Conservation (phyloP, 371 early-diverging fungal species). For the Thermomucor indicae-seudaticae region DNA sequence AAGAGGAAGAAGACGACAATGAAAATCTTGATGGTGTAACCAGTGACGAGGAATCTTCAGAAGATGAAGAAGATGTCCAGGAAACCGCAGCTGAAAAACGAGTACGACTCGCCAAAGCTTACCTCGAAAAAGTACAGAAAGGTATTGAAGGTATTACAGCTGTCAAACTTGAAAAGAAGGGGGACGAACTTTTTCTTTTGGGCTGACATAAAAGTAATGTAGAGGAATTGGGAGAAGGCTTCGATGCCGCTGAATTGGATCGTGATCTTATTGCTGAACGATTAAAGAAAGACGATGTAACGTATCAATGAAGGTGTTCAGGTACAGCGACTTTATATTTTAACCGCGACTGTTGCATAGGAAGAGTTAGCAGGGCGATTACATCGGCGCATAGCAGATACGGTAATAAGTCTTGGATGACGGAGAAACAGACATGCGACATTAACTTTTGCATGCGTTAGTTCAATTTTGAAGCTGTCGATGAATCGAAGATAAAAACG, state of each 20-base stretch:
- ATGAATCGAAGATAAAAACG: conserved; percentile 28
- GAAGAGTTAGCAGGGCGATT: conserved; percentile 51
- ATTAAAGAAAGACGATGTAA: conserved; percentile 79
- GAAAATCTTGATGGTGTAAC: conserved; percentile 44
- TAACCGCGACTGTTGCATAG: conserved; percentile 13
- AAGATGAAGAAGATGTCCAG: conserved; percentile 51
- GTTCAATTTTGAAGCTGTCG: conserved; percentile 45
- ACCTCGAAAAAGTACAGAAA: conserved; percentile 74
- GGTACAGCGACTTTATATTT: not conserved
- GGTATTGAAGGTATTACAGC: conserved; percentile 50
- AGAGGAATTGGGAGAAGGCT: conserved; percentile 66
- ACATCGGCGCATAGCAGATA: conserved; percentile 49
- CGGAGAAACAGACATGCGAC: not conserved
- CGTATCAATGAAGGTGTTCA: conserved; percentile 6
- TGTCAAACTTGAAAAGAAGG: not conserved
- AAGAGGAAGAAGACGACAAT: conserved; percentile 39
- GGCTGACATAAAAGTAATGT: no score
- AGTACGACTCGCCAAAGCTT: conserved; percentile 87
- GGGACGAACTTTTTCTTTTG: not conserved
- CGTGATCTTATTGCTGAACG: conserved; percentile 89
- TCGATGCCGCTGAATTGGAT: conserved; percentile 92
- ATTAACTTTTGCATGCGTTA: conserved; percentile 15
- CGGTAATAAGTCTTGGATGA: conserved; percentile 17
- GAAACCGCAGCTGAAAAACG: conserved; percentile 93
- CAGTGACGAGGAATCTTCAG: conserved; percentile 49